A percentile compares a stretch with the other conserved stretches of the same genome.
These are phyloP conservation scores for Pyrenophora teres DNA, from an alignment of 2,329 filamentous ascomycete species.

Conservation along the genomic window DNA sequence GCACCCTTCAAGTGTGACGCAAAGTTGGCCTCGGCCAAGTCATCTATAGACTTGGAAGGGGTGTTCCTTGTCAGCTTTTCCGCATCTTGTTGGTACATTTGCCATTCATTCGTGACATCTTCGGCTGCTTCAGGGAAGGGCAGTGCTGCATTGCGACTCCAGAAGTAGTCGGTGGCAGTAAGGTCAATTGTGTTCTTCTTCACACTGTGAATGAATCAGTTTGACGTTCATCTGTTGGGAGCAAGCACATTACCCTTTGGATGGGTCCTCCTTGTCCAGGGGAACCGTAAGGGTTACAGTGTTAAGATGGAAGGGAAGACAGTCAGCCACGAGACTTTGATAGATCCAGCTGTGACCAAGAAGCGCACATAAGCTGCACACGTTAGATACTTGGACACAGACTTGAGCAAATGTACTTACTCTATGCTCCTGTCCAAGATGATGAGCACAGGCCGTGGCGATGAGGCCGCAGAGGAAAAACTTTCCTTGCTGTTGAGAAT, in stretches of 20 bases:
- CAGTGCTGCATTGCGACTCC: conserved; percentile 85
- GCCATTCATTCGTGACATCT: conserved; percentile 91
- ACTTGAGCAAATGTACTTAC: no score
- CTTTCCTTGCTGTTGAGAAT: conserved; percentile 98
- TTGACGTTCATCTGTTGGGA: no score
- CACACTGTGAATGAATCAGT: no score
- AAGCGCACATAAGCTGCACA: conserved; percentile 76
- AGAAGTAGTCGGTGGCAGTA: conserved; percentile 91
- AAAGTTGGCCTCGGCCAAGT: conserved; percentile 88
- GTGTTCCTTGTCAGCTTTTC: conserved; percentile 95
- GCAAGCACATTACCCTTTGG: no score
- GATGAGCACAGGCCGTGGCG: conserved; percentile 82
- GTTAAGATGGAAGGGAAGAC: conserved; percentile 78
- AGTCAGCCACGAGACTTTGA: conserved; percentile 13
- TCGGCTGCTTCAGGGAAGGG: conserved; percentile 62
- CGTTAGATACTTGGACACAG: no score
- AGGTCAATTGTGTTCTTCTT: conserved; percentile 90
- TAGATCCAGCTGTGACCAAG: conserved; percentile 90
- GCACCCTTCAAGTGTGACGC: conserved; percentile 95
- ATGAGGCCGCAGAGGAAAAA: conserved; percentile 78
- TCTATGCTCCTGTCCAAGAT: conserved; percentile 96
- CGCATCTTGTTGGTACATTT: conserved; percentile 93
- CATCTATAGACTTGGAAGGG: conserved; percentile 88
- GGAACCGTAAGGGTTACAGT: conserved; percentile 90
- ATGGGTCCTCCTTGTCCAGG: conserved; percentile 73